Base-by-base conservation (phyloP, 768 basidiomycete genomes). In the Cantharellus cinnabarinus region DNA sequence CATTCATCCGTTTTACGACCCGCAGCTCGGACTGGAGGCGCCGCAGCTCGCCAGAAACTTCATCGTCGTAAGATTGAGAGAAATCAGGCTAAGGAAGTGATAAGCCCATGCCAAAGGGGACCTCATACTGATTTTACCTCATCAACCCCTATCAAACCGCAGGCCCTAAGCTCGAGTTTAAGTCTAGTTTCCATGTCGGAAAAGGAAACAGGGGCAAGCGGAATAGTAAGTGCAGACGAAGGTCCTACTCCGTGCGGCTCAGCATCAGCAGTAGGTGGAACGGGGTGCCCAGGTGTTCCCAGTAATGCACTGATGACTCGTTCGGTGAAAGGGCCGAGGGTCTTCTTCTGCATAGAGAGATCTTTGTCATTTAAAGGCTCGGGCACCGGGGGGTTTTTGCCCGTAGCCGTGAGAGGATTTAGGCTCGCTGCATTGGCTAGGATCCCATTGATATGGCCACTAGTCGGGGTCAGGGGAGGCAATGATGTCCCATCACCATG, bases 281-380 rank as follows among this genome's bases (percentile, higher is more conserved):
- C 38, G 39, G 38, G 58, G 15, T 3, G 34, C 48, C 60, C 59
- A 50, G 57, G 48, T 20, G 37, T 50, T 14, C 58, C 3, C 42
- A 62, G 29, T 7, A 68, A 59, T 29, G 67, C 67, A n/a, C 64
- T 63, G 2, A 71, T 67, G 3, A 72, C 63, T 29, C 93, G 76
- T 70, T 95, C 93, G 5, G 87, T 90, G 63, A 95, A 69, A 35
- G 85, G 85, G 0, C 91, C 93, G 62, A 91, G 83, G 3, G 88
- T 89, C 59, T 79, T 79, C 58, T 85, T 80, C 70, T 93, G 89
- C 10, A 73, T 76, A 3, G 77, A 63, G 54, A 88, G 70, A 66
- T 86, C 83, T 4, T 74, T 66, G 59, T 97, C 93, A 50, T 71
- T 73, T 56, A 97, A 71, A 40, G 85, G 84, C 50, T 83, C 84